A percentile compares a stretch with the other conserved stretches of the same genome.
These are phyloP conservation scores for Cicer yamashitae DNA, from an alignment of 306 rosid genomes.

Conservation along the genomic window DNA sequence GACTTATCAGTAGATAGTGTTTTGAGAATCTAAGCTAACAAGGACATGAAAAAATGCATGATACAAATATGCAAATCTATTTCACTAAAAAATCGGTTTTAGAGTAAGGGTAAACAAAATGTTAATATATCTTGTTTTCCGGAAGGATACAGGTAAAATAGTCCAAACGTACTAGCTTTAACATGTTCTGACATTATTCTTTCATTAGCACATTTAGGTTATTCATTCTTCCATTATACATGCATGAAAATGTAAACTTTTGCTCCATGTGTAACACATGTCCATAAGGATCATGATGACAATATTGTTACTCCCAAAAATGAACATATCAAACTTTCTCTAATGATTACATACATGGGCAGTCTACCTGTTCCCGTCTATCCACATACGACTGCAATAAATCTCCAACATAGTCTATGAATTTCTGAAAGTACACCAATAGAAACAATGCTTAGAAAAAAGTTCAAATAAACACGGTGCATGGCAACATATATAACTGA, in stretches of 20 bases:
- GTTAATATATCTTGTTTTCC: not conserved
- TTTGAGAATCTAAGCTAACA: constrained; percentile 20
- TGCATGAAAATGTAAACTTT: constrained; percentile 23
- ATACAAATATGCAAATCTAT: constrained; percentile 26
- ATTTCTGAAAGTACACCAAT: constrained; percentile 70
- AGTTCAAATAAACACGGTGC: constrained; percentile 38
- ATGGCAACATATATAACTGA: constrained; percentile 49
- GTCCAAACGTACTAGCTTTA: constrained; percentile 27
- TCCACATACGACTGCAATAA: constrained; percentile 94
- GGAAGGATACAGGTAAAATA: constrained; percentile 1
- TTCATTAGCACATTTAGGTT: constrained; percentile 7
- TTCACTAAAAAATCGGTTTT: not conserved
- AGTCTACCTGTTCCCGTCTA: constrained; percentile 92
- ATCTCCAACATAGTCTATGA: constrained; percentile 92
- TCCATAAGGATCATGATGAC: constrained; percentile 13
- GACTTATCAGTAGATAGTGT: constrained; percentile 6
- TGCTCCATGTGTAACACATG: constrained; percentile 20
- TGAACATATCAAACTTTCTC: constrained; percentile 28
- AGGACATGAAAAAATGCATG: not conserved
- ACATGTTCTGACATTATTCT: constrained; percentile 5
- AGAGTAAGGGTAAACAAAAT: not conserved
- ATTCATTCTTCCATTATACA: constrained; percentile 16
- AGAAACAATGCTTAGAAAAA: constrained; percentile 38
- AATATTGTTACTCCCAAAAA: constrained; percentile 29
- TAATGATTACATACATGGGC: constrained; percentile 46